Percentiles rank a stretch among this genome's conserved stretches.
Conservation (phyloP, 2,329 filamentous ascomycete species). For the Monosporascus sp. region DNA sequence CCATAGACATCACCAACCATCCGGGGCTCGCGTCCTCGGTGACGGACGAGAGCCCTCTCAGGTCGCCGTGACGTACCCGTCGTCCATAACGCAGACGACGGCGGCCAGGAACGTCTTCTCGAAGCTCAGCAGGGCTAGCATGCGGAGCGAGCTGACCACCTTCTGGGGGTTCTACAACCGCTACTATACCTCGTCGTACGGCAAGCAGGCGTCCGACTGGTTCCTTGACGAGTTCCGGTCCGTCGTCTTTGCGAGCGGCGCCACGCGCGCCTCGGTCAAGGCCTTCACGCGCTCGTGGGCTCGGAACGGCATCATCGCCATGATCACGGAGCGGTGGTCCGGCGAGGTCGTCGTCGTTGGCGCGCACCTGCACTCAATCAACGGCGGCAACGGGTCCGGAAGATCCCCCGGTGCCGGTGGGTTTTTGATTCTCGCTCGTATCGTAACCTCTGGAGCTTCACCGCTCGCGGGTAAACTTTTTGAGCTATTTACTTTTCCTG, state of each 20-base stretch:
- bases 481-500: not conserved
- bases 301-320: constrained; percentile 75
- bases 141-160: constrained; percentile 60
- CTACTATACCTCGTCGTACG: constrained; percentile 61
- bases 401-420: constrained; percentile 60
- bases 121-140: constrained; percentile 57
- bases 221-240: constrained; percentile 60
- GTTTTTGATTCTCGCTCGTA: not conserved
- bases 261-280: constrained; percentile 54
- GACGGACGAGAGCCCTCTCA: constrained; percentile 23
- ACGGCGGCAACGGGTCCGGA: constrained; percentile 65
- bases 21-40: constrained; percentile 46
- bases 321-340: constrained; percentile 66
- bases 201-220: constrained; percentile 71
- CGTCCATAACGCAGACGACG: constrained; percentile 50
- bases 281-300: constrained; percentile 67
- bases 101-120: constrained; percentile 53
- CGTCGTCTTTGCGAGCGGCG: constrained; percentile 56
- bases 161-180: constrained; percentile 63
- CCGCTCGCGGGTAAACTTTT: not conserved
- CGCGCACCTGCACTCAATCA: constrained; percentile 77
- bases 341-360: constrained; percentile 74
- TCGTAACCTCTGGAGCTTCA: not conserved
- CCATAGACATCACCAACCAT: constrained; percentile 72
- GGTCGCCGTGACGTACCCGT: constrained; percentile 49